phyloP scores from a whole-genome alignment of 164 flowering plant species.

The Vitis rupestris region DNA sequence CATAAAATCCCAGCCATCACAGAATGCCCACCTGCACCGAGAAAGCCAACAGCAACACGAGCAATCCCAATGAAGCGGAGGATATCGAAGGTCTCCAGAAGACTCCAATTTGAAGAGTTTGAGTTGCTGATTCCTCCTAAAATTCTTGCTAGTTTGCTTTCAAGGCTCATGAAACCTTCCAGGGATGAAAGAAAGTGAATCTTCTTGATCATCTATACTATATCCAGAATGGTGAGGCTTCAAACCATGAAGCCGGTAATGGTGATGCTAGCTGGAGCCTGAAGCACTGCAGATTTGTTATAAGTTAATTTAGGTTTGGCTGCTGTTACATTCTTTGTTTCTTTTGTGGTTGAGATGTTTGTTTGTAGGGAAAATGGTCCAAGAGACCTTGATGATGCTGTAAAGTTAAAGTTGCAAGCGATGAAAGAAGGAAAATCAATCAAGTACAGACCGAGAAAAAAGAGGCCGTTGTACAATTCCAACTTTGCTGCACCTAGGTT shows the following conservation, averaged over 20 bases:
- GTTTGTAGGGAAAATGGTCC: neutral
- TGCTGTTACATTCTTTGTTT: neutral
- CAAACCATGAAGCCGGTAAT: too few relatives aligned
- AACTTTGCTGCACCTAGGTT: slow-evolving; percentile 1
- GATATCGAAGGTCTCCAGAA: slow-evolving; percentile 26
- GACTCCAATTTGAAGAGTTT: too few relatives aligned
- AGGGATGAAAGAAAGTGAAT: too few relatives aligned
- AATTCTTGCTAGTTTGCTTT: too few relatives aligned
- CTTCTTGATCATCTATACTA: too few relatives aligned
- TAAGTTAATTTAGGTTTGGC: too few relatives aligned
- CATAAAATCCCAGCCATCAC: slow-evolving; percentile 31
- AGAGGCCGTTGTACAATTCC: neutral
- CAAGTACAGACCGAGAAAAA: neutral
- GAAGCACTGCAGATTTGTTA: neutral
- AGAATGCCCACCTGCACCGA: slow-evolving; percentile 44
- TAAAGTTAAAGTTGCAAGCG: slow-evolving; percentile 11
- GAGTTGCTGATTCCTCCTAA: too few relatives aligned
- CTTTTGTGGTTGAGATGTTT: neutral
- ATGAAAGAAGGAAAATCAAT: neutral
- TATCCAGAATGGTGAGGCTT: too few relatives aligned
- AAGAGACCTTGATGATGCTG: neutral
- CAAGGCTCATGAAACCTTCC: too few relatives aligned
- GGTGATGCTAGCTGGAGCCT: too few relatives aligned
- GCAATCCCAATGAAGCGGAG: neutral
- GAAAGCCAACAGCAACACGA: slow-evolving; percentile 13